Conservation (phyloP, 805 yeast species). For the Metschnikowia borealis region DNA sequence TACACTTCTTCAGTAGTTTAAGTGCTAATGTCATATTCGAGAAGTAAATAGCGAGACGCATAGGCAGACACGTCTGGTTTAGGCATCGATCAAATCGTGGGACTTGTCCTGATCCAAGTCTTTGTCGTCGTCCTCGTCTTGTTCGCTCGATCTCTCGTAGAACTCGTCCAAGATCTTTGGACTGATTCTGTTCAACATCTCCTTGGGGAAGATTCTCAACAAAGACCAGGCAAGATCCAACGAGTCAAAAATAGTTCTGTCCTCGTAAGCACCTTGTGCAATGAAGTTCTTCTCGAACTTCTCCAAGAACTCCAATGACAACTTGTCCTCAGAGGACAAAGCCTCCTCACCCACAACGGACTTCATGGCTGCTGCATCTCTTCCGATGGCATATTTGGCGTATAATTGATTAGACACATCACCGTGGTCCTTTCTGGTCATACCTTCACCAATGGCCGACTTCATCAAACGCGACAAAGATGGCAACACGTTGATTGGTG, state of each 20-base stretch:
- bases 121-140: slow-evolving; percentile 51
- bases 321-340: slow-evolving; percentile 92
- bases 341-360: slow-evolving; percentile 99
- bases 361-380: slow-evolving; percentile 99
- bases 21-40: slow-evolving; percentile 6
- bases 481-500: slow-evolving; percentile 98
- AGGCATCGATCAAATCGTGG: slow-evolving; percentile 43
- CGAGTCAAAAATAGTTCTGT: slow-evolving; percentile 90
- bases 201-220: slow-evolving; percentile 98
- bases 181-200: slow-evolving; percentile 95
- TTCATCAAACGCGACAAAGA: slow-evolving; percentile 97
- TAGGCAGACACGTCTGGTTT: slow-evolving; percentile 6
- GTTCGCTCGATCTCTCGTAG: slow-evolving; percentile 83
- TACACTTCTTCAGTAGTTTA: not conserved
- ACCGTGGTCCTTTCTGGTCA: slow-evolving; percentile 99
- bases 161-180: slow-evolving; percentile 95
- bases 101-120: slow-evolving; percentile 37
- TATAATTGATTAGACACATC: slow-evolving; percentile 98
- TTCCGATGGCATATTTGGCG: slow-evolving; percentile 99
- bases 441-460: slow-evolving; percentile 99
- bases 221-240: slow-evolving; percentile 98
- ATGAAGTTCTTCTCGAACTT: slow-evolving; percentile 96
- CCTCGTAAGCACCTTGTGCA: slow-evolving; percentile 94
- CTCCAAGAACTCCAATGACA: slow-evolving; percentile 95
- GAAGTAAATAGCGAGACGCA: slow-evolving; percentile 7